These are phyloP conservation scores for Neckera pumila DNA, from an alignment of 225 moss, liverwort and hornwort species.

Conservation along the genomic window DNA sequence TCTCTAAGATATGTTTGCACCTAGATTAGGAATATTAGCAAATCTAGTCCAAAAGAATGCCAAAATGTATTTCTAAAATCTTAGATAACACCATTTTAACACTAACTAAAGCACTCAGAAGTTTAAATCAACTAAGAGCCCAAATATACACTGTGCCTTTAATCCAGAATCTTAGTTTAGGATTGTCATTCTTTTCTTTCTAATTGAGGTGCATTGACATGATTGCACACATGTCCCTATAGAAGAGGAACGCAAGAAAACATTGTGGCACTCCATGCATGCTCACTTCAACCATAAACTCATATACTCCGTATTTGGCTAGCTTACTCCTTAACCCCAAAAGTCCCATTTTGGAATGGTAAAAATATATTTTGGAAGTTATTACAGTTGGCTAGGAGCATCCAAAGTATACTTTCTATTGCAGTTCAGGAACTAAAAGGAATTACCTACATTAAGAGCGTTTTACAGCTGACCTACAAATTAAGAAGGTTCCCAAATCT, in stretches of 20 bases:
- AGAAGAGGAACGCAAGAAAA: not conserved
- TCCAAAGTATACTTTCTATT: not conserved
- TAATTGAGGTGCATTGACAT: not conserved
- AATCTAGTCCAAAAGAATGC: rapidly evolving
- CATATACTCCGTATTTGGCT: not conserved
- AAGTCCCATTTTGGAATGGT: not conserved
- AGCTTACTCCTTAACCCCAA: not conserved
- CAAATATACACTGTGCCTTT: not conserved
- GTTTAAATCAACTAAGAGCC: not conserved
- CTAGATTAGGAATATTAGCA: not conserved
- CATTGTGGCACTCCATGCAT: not conserved
- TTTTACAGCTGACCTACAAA: not conserved
- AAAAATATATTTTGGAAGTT: not conserved
- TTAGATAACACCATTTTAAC: not conserved
- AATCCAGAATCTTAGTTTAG: not conserved
- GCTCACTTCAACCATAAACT: not conserved
- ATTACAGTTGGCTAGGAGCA: not conserved
- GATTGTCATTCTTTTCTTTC: not conserved
- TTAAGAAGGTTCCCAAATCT: not conserved
- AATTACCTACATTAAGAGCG: not conserved
- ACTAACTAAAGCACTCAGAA: too few relatives aligned
- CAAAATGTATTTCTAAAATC: not conserved
- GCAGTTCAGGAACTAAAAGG: not conserved
- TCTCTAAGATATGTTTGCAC: not conserved
- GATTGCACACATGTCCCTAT: not conserved